Evolutionary conservation across 192 early-diverging fungal species (phyloP).

Genomic region (Podila horticola): DNA sequence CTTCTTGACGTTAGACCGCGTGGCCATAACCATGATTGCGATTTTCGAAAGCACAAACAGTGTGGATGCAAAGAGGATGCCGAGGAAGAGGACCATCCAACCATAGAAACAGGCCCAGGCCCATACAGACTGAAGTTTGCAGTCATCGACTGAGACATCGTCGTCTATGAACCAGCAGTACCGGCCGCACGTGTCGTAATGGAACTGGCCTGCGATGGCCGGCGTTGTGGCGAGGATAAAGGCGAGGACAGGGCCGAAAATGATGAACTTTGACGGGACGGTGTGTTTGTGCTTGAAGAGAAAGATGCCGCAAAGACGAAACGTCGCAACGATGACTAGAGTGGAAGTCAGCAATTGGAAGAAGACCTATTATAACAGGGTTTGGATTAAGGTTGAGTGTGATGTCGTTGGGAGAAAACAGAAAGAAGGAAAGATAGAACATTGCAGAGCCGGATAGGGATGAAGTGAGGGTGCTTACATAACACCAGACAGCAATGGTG

Average conservation of each 20-base stretch:
- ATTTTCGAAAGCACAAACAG: conserved; percentile 37
- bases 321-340: conserved; percentile 36
- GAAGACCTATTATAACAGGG: conserved; percentile 22
- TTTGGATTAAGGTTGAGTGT: neutral
- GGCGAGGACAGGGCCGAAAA: conserved; percentile 22
- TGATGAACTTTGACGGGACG: conserved; percentile 26
- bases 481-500: conserved; percentile 40
- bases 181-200: conserved; percentile 29
- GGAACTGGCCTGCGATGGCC: conserved; percentile 21
- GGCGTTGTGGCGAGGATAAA: conserved; percentile 28
- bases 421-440: neutral
- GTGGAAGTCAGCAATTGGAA: conserved; percentile 40
- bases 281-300: conserved; percentile 25
- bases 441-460: neutral
- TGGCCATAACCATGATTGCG: conserved; percentile 6
- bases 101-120: conserved; percentile 41
- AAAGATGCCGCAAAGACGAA: conserved; percentile 46
- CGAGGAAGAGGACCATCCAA: conserved; percentile 37
- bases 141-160: neutral
- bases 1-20: conserved; percentile 16
- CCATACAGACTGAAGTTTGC: conserved; percentile 25
- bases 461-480: conserved; percentile 15
- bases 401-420: neutral
- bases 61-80: conserved; percentile 33
- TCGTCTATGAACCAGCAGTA: conserved; percentile 43